Percentiles rank a stretch among this genome's conserved stretches.
phyloP scores from a whole-genome alignment of 257 asterid genomes.

The Petunia axillaris region DNA sequence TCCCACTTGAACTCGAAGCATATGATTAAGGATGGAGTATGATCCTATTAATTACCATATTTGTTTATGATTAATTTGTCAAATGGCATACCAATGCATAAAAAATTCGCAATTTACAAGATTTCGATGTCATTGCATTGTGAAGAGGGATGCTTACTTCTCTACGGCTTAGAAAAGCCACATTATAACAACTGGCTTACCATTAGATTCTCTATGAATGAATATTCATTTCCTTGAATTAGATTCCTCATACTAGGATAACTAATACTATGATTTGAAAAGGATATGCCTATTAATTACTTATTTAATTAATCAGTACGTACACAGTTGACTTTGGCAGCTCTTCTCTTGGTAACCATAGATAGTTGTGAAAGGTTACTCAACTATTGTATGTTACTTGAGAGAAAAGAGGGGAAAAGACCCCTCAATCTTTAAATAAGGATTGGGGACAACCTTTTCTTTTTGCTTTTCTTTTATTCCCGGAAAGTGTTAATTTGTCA shows the following conservation, averaged over 20 bases:
- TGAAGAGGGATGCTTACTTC: neutral
- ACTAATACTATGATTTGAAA: neutral
- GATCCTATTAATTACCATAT: too few relatives aligned
- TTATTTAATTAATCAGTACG: neutral
- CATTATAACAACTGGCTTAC: neutral
- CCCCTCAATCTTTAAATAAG: too few relatives aligned
- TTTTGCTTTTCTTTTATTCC: too few relatives aligned
- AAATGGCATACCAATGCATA: neutral
- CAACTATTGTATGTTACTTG: neutral
- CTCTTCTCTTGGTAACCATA: neutral
- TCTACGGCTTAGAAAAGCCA: neutral
- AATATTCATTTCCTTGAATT: conserved; percentile 1
- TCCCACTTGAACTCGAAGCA: too few relatives aligned
- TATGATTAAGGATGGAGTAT: too few relatives aligned
- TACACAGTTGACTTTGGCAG: neutral
- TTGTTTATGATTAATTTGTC: neutral
- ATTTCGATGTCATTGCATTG: neutral
- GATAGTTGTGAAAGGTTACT: neutral
- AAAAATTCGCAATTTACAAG: neutral
- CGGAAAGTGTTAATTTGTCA: too few relatives aligned
- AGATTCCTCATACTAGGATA: neutral
- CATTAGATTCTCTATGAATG: neutral
- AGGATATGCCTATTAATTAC: neutral
- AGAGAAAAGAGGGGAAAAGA: too few relatives aligned
- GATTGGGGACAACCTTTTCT: too few relatives aligned